Percentiles rank a stretch among this genome's conserved stretches.
These are phyloP conservation scores for Ophiostoma australiae DNA, from an alignment of 2,329 filamentous ascomycete species.

Conservation along the genomic window DNA sequence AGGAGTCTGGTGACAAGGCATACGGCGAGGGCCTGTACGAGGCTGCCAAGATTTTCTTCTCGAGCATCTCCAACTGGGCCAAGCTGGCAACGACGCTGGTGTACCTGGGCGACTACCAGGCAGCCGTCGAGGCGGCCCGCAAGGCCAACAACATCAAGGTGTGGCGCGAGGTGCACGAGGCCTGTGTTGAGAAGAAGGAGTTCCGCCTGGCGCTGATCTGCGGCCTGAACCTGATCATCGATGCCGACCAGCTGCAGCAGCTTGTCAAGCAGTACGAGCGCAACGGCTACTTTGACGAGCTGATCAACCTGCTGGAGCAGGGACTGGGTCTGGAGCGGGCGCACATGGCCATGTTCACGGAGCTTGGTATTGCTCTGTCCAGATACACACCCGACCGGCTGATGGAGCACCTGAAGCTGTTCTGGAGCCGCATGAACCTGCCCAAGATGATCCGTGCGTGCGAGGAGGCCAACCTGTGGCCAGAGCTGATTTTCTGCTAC, in stretches of 20 bases:
- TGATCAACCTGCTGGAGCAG: slow-evolving; percentile 89
- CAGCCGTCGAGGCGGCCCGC: slow-evolving; percentile 92
- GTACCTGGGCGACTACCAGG: slow-evolving; percentile 95
- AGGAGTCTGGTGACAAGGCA: slow-evolving; percentile 96
- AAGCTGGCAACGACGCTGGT: slow-evolving; percentile 97
- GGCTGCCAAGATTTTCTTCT: slow-evolving; percentile 98
- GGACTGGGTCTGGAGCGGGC: slow-evolving; percentile 87
- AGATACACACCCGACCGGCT: slow-evolving; percentile 93
- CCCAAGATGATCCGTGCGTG: slow-evolving; percentile 92
- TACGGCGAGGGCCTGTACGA: slow-evolving; percentile 91
- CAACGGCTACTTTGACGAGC: slow-evolving; percentile 97
- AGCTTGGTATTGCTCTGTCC: slow-evolving; percentile 82
- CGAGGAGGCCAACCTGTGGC: slow-evolving; percentile 94
- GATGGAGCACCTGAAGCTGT: slow-evolving; percentile 98
- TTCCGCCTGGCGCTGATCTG: slow-evolving; percentile 98
- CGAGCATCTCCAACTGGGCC: slow-evolving; percentile 98
- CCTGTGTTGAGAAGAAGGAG: slow-evolving; percentile 95
- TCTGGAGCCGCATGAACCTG: slow-evolving; percentile 97
- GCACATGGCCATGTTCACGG: slow-evolving; percentile 97
- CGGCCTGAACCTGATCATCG: slow-evolving; percentile 94
- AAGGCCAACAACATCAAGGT: slow-evolving; percentile 99
- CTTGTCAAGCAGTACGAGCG: slow-evolving; percentile 95
- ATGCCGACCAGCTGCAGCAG: slow-evolving; percentile 89
- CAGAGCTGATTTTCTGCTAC: slow-evolving; percentile 95
- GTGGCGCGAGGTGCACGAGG: slow-evolving; percentile 97